Evolutionary conservation across 2,329 filamentous ascomycete species (phyloP).

Genomic region (Colletotrichum costaricense): DNA sequence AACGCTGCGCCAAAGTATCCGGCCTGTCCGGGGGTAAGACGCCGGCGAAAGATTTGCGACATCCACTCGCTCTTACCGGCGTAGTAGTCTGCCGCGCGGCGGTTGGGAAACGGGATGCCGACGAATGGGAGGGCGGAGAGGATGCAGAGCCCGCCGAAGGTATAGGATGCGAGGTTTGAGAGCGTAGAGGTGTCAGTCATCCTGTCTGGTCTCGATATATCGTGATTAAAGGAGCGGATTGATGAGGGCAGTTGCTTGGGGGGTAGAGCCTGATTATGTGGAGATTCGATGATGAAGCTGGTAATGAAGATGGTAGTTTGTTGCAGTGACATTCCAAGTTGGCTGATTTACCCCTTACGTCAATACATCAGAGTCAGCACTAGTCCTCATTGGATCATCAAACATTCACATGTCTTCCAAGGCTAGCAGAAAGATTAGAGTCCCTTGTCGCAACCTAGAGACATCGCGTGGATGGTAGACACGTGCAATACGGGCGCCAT

Average conservation of each 20-base stretch:
- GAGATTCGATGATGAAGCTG: neutral
- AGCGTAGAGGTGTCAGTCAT: neutral
- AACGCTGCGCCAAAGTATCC: neutral
- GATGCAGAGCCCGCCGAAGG: neutral
- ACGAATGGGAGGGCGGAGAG: neutral
- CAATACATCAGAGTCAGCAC: neutral
- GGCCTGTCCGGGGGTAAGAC: neutral
- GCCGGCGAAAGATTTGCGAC: neutral
- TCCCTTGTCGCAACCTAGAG: neutral
- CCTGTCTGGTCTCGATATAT: neutral
- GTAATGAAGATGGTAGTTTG: neutral
- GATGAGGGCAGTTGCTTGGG: neutral
- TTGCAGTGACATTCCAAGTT: neutral
- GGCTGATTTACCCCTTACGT: neutral
- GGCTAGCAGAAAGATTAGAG: neutral
- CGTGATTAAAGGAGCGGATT: neutral
- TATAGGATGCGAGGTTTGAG: neutral
- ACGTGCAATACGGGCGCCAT: neutral
- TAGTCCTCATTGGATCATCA: neutral
- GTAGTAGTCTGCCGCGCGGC: neutral
- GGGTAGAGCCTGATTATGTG: neutral
- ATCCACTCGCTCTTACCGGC: neutral
- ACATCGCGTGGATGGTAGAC: neutral
- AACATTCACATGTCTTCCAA: neutral
- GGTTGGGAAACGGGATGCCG: neutral